Evolutionary conservation across 768 basidiomycete species (phyloP).

Genomic region (Plicaturopsis crispa): DNA sequence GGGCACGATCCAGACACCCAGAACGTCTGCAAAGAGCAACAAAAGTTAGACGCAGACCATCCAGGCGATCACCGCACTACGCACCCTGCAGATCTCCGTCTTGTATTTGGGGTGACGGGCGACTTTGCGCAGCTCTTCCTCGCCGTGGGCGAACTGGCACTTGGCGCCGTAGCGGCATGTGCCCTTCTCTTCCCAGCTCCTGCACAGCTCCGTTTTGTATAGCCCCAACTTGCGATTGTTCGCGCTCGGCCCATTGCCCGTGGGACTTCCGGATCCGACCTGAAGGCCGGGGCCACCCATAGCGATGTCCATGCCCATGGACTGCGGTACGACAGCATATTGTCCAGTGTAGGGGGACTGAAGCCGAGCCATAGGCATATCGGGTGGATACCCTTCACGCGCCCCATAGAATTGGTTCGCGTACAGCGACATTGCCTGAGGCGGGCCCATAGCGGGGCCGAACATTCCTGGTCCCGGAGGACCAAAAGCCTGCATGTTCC

Average conservation of each 20-base stretch:
- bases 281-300: conserved; percentile 37
- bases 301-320: conserved; percentile 25
- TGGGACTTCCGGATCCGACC: conserved; percentile 18
- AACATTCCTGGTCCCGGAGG: conserved; percentile 46
- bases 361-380: conserved; percentile 43
- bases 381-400: conserved; percentile 46
- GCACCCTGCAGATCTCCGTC: conserved; percentile 86
- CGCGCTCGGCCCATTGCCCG: conserved; percentile 67
- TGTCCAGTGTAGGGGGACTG: conserved; percentile 49
- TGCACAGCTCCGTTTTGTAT: conserved; percentile 87
- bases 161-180: conserved; percentile 79
- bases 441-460: conserved; percentile 30
- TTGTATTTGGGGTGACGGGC: conserved; percentile 92
- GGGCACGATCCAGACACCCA: conserved; percentile 93
- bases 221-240: conserved; percentile 88
- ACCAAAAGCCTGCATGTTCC: conserved; percentile 46
- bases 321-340: conserved; percentile 45
- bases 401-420: conserved; percentile 62
- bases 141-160: conserved; percentile 92
- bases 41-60: conserved; percentile 9
- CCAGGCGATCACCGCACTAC: conserved; percentile 15
- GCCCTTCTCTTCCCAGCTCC: conserved; percentile 92
- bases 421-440: conserved; percentile 54
- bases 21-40: conserved; percentile 54
- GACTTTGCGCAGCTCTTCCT: conserved; percentile 81